phyloP scores from a whole-genome alignment of 441 rosid genomes.

The Pelargonium fulgidum region DNA sequence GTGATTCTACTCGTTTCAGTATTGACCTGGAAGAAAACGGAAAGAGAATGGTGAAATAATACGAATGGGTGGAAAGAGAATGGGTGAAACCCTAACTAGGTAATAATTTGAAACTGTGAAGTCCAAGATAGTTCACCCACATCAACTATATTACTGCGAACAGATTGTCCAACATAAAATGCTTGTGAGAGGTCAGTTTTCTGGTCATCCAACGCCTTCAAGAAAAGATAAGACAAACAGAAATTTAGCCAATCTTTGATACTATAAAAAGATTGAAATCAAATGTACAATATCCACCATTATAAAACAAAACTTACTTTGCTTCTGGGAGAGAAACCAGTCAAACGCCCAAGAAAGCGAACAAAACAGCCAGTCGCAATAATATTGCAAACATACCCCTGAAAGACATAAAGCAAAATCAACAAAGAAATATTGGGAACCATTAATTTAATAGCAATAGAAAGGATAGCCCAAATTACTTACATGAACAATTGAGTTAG shows the following conservation, averaged over 20 bases:
- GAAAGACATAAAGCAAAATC: conserved; percentile 4
- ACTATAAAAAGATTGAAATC: conserved; percentile 19
- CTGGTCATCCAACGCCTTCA: conserved; percentile 66
- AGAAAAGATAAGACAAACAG: conserved; percentile 8
- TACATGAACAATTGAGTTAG: conserved; percentile 66
- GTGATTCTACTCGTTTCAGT: conserved; percentile 65
- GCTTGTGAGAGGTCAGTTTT: conserved; percentile 58
- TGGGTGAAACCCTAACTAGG: conserved; percentile 16
- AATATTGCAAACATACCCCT: conserved; percentile 91
- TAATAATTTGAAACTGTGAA: conserved; percentile 12
- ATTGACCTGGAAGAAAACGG: conserved; percentile 51
- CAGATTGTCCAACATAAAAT: conserved; percentile 89
- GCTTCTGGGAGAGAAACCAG: conserved; percentile 88
- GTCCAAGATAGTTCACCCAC: conserved; percentile 44
- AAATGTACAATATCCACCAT: conserved; percentile 9
- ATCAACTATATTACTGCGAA: conserved; percentile 71
- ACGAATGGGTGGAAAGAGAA: too few relatives aligned
- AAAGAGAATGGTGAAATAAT: conserved; percentile 8
- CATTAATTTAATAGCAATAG: conserved; percentile 9
- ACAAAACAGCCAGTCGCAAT: conserved; percentile 94
- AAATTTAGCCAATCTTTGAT: not conserved
- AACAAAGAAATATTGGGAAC: not conserved
- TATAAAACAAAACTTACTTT: conserved; percentile 41
- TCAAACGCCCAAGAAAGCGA: conserved; percentile 91
- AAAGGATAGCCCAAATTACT: conserved; percentile 26